A percentile compares a stretch with the other conserved stretches of the same genome.
Conservation (phyloP, 306 rosid species). For the Mimosa pudica region DNA sequence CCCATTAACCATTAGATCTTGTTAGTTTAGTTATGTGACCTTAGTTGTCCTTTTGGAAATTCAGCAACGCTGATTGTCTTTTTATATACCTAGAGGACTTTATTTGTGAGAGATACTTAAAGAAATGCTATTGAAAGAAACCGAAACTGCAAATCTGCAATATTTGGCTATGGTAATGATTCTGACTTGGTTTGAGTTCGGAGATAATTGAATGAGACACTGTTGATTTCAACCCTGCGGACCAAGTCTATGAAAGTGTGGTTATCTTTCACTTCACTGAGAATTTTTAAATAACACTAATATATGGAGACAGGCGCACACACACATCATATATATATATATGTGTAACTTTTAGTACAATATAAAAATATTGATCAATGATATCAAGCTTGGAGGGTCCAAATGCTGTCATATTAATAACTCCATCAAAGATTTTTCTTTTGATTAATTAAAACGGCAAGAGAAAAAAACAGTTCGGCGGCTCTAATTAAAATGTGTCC, state of each 20-base stretch:
- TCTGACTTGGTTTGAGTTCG: neutral
- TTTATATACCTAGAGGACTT: too few relatives aligned
- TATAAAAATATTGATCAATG: neutral
- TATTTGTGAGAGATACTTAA: too few relatives aligned
- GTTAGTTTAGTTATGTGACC: too few relatives aligned
- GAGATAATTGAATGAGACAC: neutral
- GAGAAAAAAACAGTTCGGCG: neutral
- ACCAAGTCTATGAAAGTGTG: neutral
- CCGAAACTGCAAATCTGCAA: too few relatives aligned
- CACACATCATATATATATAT: too few relatives aligned
- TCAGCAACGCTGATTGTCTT: too few relatives aligned
- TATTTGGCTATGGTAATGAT: neutral
- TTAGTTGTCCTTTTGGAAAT: too few relatives aligned
- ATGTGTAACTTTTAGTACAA: too few relatives aligned
- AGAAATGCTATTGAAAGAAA: too few relatives aligned
- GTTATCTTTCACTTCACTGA: constrained; percentile 2
- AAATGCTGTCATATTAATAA: constrained; percentile 20
- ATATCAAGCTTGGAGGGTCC: neutral
- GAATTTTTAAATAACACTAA: too few relatives aligned
- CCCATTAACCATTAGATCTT: too few relatives aligned
- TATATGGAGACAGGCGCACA: too few relatives aligned
- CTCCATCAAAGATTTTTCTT: neutral
- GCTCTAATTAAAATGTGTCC: neutral
- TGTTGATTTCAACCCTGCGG: constrained; percentile 13
- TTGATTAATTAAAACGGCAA: neutral